A percentile compares a stretch with the other conserved stretches of the same genome.
Conservation (phyloP, 2,329 filamentous ascomycete genomes). For the Metarhizium brunneum region DNA sequence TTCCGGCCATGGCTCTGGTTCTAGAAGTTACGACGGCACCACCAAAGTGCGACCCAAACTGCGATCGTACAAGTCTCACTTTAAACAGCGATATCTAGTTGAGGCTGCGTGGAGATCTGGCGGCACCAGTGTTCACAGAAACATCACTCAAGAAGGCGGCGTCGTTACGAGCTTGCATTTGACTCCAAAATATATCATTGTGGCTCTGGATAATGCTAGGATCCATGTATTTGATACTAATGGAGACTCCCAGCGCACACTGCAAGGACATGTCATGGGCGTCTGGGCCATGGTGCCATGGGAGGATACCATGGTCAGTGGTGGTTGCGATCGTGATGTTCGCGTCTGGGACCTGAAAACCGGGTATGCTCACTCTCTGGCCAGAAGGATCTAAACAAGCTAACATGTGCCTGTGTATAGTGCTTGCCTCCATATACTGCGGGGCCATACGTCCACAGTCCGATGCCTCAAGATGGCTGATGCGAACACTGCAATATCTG, state of each 20-base stretch:
- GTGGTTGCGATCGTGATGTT: conserved; percentile 93
- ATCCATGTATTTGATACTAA: conserved; percentile 96
- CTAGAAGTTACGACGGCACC: conserved; percentile 48
- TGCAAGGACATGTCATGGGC: conserved; percentile 96
- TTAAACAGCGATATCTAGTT: conserved; percentile 94
- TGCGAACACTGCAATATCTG: conserved; percentile 86
- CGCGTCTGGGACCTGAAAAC: conserved; percentile 94
- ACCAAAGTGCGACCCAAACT: conserved; percentile 48
- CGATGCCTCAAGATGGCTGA: conserved; percentile 98
- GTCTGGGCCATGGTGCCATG: conserved; percentile 99
- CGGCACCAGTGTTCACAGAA: conserved; percentile 70
- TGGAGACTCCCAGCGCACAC: conserved; percentile 76
- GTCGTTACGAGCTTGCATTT: conserved; percentile 94
- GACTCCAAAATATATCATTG: conserved; percentile 92
- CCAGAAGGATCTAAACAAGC: background rate
- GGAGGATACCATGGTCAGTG: conserved; percentile 90
- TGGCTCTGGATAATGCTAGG: conserved; percentile 94
- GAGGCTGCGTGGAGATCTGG: conserved; percentile 95
- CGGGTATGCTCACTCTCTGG: conserved; percentile 49
- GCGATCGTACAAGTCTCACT: conserved; percentile 88
- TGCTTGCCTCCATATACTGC: conserved; percentile 68
- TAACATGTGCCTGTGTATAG: conserved; percentile 32
- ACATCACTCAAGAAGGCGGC: conserved; percentile 92
- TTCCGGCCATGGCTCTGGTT: conserved; percentile 24
- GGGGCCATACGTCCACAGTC: conserved; percentile 93